Evolutionary conservation across 108 stramenopile species (phyloP), one percentile per base, ranked within the genome.

Genomic region (Conticribra guillardii): DNA sequence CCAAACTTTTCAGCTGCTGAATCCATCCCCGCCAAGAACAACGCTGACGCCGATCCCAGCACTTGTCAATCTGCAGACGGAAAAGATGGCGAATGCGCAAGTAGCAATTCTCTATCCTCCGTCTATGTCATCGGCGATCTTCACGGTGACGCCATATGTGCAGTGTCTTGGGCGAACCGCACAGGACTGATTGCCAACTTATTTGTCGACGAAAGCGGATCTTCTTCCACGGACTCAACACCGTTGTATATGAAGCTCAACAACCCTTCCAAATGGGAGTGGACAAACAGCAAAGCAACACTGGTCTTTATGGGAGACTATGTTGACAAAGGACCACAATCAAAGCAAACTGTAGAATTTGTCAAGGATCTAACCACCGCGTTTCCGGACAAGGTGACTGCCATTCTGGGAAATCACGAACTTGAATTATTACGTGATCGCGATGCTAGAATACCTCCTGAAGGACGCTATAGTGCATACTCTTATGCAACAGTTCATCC

Each of bases 231-330:
- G 1, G n/a, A 41, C 8, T 54, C 61, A 8, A 15, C 17, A 21
- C 26, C 54, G 53, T 52, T 72, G 1, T 70, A 56, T 23, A 3
- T 55, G 18, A 65, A 32, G 29, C 65, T 79, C 30, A 72, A 67
- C 52, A 56, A 60, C 14, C 60, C 71, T 1, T 33, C 78, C 14
- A 23, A 46, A 28, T 79, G 79, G 79, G 50, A 3, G 32, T 86
- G 85, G 85, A 73, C 59, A 11, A 16, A 82, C 24, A 44, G 65
- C 4, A 18, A 41, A 5, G 26, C 77, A 18, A 54, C 70, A 3
- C 55, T 88, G 3, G 73, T 88, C 18, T 88, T 88, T 49, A 65
- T 88, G 69, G 87, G 87, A 24, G 87, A 88, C 54, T 88, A 88
- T 55, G 77, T 88, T 30, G 87, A 88, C 74, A 85, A 85, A 57